Base-by-base conservation (phyloP, 140 eudicot genomes). In the Flaveria floridana region DNA sequence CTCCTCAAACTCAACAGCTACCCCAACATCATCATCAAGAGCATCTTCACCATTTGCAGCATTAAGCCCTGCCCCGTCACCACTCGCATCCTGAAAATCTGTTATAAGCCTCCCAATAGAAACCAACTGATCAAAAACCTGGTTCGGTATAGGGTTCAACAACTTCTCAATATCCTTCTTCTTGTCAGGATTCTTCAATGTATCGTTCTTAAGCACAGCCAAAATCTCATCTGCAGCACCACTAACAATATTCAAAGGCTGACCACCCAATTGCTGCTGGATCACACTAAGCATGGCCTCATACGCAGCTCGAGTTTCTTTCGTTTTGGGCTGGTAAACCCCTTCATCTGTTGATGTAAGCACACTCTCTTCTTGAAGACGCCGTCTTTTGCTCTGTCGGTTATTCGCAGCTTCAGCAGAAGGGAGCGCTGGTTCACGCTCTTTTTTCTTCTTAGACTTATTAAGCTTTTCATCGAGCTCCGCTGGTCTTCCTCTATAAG, bases 1-100 rank as follows among this genome's bases (percentile, higher is more conserved):
- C 84, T 89, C 96, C 79, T 92, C 96, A 83, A 92, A 89, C 80
- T 92, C 96, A 70, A 92, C 96, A 10, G 96, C 98, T 44, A 89
- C 98, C 18, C 93, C 98, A 63, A 89, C 85, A 82, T 89, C 91
- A 75, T 87, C 92, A 69, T 92, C 96, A 21, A 85, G 84, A 10
- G 81, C 88, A 46, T 75, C 81, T 56, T 86, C 92, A 37, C 83
- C 92, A 71, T 78, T 75, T 28, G 79, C 88, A 44, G 80, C 86
- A 52, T 77, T 72, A 53, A 74, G 70, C 13, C 83, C 88, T 84
- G 86, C 84, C 86, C 93, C 53, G 39, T 77, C 82, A 82, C 80
- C 86, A 14, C 82, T 80, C 18, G 68, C 87, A 79, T 88, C 93
- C 57, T 85, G 89, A 65, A 82, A 93, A 76, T 90, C 97, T 10